A percentile compares a stretch with the other conserved stretches of the same genome.
phyloP scores from a whole-genome alignment of 2,329 filamentous ascomycete species.

The Alternaria longipes region DNA sequence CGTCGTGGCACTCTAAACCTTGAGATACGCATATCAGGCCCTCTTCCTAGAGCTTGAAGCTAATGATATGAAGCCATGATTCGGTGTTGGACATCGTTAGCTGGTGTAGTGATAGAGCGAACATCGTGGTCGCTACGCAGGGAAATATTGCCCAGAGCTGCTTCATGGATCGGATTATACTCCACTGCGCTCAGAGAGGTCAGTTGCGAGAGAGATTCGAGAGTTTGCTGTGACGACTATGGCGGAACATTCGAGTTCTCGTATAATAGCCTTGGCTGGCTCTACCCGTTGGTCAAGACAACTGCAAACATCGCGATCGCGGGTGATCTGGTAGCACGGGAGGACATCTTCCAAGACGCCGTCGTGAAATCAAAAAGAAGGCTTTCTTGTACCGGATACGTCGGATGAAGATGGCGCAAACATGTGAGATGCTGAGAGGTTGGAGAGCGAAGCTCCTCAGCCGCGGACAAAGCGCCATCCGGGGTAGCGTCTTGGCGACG shows the following conservation, averaged over 20 bases:
- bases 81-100: background rate
- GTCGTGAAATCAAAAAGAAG: background rate
- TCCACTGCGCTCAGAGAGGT: background rate
- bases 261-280: slow-evolving; percentile 1
- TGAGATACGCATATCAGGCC: background rate
- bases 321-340: background rate
- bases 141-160: slow-evolving; percentile 7
- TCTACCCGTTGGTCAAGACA: background rate
- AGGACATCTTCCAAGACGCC: background rate
- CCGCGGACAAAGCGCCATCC: background rate
- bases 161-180: background rate
- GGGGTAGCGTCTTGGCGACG: slow-evolving; percentile 6
- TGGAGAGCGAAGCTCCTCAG: background rate
- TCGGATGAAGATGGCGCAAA: background rate
- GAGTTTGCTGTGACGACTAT: background rate
- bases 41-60: background rate
- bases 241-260: background rate
- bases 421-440: slow-evolving; percentile 2
- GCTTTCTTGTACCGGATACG: background rate
- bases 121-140: background rate
- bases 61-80: slow-evolving; percentile 1
- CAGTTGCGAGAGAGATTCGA: background rate
- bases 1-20: background rate
- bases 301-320: background rate
- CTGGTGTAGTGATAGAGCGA: background rate